A percentile compares a stretch with the other conserved stretches of the same genome.
Evolutionary conservation across 768 basidiomycete species (phyloP).

Genomic region (Kwoniella pini): DNA sequence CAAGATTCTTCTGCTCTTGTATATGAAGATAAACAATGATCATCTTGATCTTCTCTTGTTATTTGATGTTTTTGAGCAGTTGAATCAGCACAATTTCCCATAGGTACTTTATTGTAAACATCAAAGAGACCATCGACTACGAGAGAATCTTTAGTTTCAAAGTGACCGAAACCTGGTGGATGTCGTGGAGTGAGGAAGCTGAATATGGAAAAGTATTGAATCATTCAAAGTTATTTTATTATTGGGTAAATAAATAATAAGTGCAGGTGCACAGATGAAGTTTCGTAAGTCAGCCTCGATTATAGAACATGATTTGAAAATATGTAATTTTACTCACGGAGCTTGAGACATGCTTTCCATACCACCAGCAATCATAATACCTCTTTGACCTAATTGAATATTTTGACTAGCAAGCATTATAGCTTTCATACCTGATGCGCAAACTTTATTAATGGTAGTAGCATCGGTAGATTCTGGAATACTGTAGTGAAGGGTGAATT

Average conservation of each 20-base stretch:
- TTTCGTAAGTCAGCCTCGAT: too few relatives aligned
- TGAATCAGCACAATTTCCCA: constrained; percentile 95
- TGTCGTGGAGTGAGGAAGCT: constrained; percentile 57
- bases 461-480: constrained; percentile 82
- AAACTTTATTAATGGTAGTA: constrained; percentile 99
- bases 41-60: constrained; percentile 81
- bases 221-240: too few relatives aligned
- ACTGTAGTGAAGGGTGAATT: constrained; percentile 17
- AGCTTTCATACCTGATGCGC: constrained; percentile 94
- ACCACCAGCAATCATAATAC: constrained; percentile 87
- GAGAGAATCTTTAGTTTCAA: constrained; percentile 80
- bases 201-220: constrained; percentile 1
- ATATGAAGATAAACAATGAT: constrained; percentile 92
- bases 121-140: constrained; percentile 94
- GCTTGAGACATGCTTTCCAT: constrained; percentile 99
- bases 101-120: constrained; percentile 94
- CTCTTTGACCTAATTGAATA: constrained; percentile 81
- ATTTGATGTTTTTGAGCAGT: constrained; percentile 80
- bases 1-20: constrained; percentile 88
- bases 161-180: constrained; percentile 72
- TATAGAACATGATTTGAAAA: too few relatives aligned
- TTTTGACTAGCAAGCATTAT: constrained; percentile 91
- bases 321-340: constrained; percentile 69
- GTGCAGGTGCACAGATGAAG: too few relatives aligned
- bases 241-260: too few relatives aligned